Evolutionary conservation across 2,329 filamentous ascomycete genomes (phyloP).

Genomic region (Reticulascus tulasneorum): DNA sequence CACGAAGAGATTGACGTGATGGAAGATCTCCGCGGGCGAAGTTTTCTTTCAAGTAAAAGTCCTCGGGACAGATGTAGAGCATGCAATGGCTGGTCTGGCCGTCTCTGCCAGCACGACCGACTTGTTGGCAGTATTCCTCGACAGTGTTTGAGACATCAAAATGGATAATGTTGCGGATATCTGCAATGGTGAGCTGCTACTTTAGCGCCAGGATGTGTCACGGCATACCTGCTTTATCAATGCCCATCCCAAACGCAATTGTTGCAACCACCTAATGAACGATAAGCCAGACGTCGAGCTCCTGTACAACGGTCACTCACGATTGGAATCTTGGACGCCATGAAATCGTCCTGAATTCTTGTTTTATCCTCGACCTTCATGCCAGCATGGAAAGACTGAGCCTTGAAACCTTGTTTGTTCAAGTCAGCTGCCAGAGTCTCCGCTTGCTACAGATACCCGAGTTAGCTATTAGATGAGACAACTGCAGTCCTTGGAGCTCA

Average conservation of each 20-base stretch:
- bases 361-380: constrained; percentile 41
- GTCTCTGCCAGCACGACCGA: constrained; percentile 53
- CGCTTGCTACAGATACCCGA: constrained; percentile 31
- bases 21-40: constrained; percentile 59
- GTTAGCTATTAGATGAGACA: background rate
- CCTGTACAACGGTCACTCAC: constrained; percentile 9
- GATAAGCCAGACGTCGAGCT: rapidly evolving
- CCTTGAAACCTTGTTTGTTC: constrained; percentile 31
- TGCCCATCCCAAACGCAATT: constrained; percentile 58
- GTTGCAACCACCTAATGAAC: constrained; percentile 42
- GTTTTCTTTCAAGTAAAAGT: constrained; percentile 55
- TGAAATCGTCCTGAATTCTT: constrained; percentile 47
- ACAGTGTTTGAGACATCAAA: constrained; percentile 47
- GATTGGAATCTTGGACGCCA: constrained; percentile 37
- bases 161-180: constrained; percentile 52
- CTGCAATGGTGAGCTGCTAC: constrained; percentile 13
- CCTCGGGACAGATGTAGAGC: constrained; percentile 53
- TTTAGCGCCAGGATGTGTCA: no score
- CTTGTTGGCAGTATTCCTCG: constrained; percentile 55
- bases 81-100: constrained; percentile 51
- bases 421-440: constrained; percentile 38
- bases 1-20: constrained; percentile 42
- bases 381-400: constrained; percentile 46
- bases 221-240: constrained; percentile 41
- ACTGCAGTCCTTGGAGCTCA: rapidly evolving